Base-by-base conservation (phyloP, 495 filamentous ascomycete species). In the Neurospora sp. region DNA sequence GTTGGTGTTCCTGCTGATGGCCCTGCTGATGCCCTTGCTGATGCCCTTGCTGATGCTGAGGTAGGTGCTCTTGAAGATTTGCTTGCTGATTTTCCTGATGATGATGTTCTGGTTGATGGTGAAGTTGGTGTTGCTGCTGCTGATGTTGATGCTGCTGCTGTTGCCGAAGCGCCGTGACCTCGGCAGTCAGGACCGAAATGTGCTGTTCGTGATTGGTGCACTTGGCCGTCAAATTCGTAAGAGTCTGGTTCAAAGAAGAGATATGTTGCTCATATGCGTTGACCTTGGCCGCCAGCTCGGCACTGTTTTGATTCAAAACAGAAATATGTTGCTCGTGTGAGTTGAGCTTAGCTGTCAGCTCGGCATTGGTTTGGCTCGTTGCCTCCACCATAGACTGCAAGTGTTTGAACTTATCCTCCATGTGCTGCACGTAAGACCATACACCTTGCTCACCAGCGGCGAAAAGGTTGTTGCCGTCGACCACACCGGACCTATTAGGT, bases 401-500 rank as follows among this genome's bases (percentile, higher is more conserved):
- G 35, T 77, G 72, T 70, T 85, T 84, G 14, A 87, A 77, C 75
- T 82, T 81, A 4, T 84, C 84, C 46, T 88, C 86, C 14, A 88
- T 79, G n/a, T 79, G 81, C 44, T 86, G 85, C 66, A 87, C 82
- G 75, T 87, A 88, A 5, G 82, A 74, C 84, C 83, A 86, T 11
- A 88, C 73, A 20, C 80, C 80, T 66, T 81, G 80, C 39, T 88
- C 86, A 27, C 44, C 72, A 8, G 79, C 77, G 23, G 82, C 79
- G 70, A 85, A 85, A 18, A 85, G 77, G 70, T 83, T 86, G 73
- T 82, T 84, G 71, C 75, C 83, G 69, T 81, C 83, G 62, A 81
- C 80, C 39, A 80, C 82, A 10, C 69, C 62, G 8, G 44, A 42
- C 12, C 76, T 75, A 59, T 73, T 78, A 66, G 69, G 48, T 71